Evolutionary conservation across 768 basidiomycete genomes (phyloP), one percentile per base, ranked within the genome.

Genomic region (Cyathus striatus): DNA sequence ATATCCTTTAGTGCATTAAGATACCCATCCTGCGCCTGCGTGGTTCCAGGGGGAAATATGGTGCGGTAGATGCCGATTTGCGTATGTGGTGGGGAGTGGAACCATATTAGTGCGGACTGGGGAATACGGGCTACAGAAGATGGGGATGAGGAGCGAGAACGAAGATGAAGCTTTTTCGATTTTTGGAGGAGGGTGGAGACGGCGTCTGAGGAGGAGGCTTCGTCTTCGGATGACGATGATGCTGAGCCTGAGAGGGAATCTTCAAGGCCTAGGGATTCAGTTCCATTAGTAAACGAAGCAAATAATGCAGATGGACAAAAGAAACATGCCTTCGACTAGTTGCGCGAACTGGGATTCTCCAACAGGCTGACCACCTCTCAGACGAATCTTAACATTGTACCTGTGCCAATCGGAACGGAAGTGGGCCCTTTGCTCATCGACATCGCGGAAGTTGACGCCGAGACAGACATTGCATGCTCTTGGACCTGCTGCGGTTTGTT

Each of bases 351-450:
- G 75, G 21, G 73, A 58, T 56, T 91, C 88, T 0, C 78, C 68
- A 17, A 92, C 79, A 20, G 81, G 62, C 17, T 70, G 67, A 7
- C 78, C 75, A 5, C 83, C 84, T 40, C 72, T 66, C 38, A 92
- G 65, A 43, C 82, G 81, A 37, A 79, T 75, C 64, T 95, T 96
- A 51, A 93, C 88, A 60, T 98, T 98, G 67, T 95, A 98, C 45
- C 93, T 79, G 73, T 99, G 95, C 96, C 95, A 98, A 62, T 99
- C 95, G 7, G 89, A 90, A 51, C 83, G 81, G 60, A 89, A 96
- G 63, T 98, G 95, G 1, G 66, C 60, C 40, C 93, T 75, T 53
- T 97, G 92, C 45, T 86, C 87, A 24, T 86, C 80, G 5, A 98
- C 75, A 44, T 84, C 81, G 10, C 66, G 50, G 49, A 98, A 97